A percentile compares a stretch with the other conserved stretches of the same genome.
Conservation (phyloP, 257 asterid genomes). For the Leonotis leonurus region DNA sequence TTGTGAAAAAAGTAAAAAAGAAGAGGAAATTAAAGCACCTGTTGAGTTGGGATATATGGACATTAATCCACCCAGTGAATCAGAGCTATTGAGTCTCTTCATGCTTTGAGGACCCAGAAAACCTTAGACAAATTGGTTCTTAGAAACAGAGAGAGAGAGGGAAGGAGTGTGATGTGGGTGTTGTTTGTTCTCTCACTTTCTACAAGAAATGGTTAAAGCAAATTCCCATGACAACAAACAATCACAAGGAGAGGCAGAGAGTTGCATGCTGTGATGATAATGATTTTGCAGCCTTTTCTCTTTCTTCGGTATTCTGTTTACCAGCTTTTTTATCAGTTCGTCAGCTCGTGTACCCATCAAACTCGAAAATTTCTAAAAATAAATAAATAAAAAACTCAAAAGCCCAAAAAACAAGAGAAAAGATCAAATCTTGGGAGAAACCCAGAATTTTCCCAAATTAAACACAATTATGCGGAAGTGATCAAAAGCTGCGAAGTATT, state of each 20-base stretch:
- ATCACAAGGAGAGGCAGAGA: constrained; percentile 49
- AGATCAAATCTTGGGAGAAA: not conserved
- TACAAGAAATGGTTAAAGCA: constrained; percentile 26
- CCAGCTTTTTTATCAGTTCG: constrained; percentile 31
- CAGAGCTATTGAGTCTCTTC: constrained; percentile 69
- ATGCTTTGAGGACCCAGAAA: constrained; percentile 23
- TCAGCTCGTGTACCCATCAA: constrained; percentile 52
- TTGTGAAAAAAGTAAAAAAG: no score
- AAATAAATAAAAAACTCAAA: not conserved
- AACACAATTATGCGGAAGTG: constrained; percentile 12
- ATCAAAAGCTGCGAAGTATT: constrained; percentile 17
- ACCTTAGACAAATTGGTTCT: not conserved
- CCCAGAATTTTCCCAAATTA: not conserved
- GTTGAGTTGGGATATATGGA: constrained; percentile 78
- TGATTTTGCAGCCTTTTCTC: constrained; percentile 30
- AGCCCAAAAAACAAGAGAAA: constrained; percentile 13
- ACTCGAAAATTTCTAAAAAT: not conserved
- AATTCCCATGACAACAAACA: constrained; percentile 30
- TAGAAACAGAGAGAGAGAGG: constrained; percentile 4
- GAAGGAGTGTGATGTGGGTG: not conserved
- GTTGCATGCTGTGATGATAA: constrained; percentile 34
- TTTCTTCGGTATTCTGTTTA: constrained; percentile 40
- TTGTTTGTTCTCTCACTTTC: constrained; percentile 11
- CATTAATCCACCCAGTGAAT: constrained; percentile 68
- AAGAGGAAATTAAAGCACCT: constrained; percentile 37